These are phyloP conservation scores for Onygenales sp. DNA, from an alignment of 2,329 filamentous ascomycete species.

Conservation along the genomic window DNA sequence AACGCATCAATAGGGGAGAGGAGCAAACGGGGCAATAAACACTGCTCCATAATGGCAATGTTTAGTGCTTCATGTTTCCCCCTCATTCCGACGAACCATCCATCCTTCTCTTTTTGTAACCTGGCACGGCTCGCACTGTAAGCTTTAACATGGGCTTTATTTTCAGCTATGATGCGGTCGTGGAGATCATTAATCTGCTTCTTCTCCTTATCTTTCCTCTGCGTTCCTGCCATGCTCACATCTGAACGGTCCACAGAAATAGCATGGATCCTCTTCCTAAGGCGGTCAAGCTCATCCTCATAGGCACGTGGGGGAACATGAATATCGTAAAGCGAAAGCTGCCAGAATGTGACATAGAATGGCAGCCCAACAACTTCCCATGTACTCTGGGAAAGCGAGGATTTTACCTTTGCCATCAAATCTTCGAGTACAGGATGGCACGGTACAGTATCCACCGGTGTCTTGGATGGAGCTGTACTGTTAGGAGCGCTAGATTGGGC, in stretches of 20 bases:
- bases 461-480: slow-evolving; percentile 17
- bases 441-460: slow-evolving; percentile 35
- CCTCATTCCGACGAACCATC: slow-evolving; percentile 64
- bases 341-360: slow-evolving; percentile 90
- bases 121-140: slow-evolving; percentile 59
- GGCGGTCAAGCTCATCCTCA: slow-evolving; percentile 59
- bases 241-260: slow-evolving; percentile 65
- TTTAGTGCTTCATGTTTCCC: slow-evolving; percentile 59
- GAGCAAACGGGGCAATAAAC: slow-evolving; percentile 78
- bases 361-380: slow-evolving; percentile 65
- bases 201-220: slow-evolving; percentile 60
- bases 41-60: slow-evolving; percentile 74
- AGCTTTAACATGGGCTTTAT: slow-evolving; percentile 57
- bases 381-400: slow-evolving; percentile 50
- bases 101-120: slow-evolving; percentile 63
- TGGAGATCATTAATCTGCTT: slow-evolving; percentile 60
- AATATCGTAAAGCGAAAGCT: slow-evolving; percentile 73
- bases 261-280: slow-evolving; percentile 57
- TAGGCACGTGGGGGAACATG: slow-evolving; percentile 70
- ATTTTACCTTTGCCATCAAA: slow-evolving; percentile 60
- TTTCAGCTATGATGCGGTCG: slow-evolving; percentile 62
- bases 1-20: slow-evolving; percentile 81
- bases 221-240: slow-evolving; percentile 55
- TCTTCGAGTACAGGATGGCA: slow-evolving; percentile 64
- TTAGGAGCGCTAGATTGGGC: slow-evolving; percentile 9